These are phyloP conservation scores for Pseudisothecium myosuroides DNA, from an alignment of 225 moss, liverwort and hornwort species.

Conservation along the genomic window DNA sequence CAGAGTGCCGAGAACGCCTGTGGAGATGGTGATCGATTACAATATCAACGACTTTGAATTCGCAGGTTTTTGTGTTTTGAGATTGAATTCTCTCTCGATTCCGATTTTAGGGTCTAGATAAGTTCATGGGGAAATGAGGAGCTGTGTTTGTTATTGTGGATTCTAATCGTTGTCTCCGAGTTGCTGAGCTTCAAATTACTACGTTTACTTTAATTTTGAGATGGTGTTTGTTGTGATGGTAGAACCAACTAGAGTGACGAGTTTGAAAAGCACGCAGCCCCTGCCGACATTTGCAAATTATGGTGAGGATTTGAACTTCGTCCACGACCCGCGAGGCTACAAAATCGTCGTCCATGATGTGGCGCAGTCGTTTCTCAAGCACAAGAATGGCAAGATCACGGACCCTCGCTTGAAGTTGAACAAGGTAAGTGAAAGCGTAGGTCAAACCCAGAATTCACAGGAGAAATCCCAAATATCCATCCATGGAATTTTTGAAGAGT, in stretches of 20 bases:
- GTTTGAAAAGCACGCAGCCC: constrained; percentile 67
- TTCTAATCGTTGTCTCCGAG: background rate
- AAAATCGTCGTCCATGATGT: constrained; percentile 29
- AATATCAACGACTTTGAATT: constrained; percentile 49
- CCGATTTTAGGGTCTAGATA: no score
- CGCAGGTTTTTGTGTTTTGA: constrained; percentile 28
- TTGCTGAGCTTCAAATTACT: background rate
- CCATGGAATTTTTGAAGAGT: background rate
- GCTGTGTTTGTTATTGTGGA: background rate
- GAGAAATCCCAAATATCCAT: background rate
- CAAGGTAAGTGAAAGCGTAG: background rate
- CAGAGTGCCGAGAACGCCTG: constrained; percentile 47
- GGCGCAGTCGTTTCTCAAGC: constrained; percentile 25
- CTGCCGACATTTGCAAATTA: constrained; percentile 41
- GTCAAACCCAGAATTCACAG: background rate
- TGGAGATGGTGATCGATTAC: constrained; percentile 67
- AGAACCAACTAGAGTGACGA: constrained; percentile 77
- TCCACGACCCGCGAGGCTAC: constrained; percentile 56
- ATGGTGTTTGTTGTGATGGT: background rate
- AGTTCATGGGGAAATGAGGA: background rate
- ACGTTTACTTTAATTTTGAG: background rate
- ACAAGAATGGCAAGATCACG: constrained; percentile 11
- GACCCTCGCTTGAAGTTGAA: constrained; percentile 48
- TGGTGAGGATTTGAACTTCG: constrained; percentile 44
- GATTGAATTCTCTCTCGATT: background rate